Base-by-base conservation (phyloP, 257 asterid genomes). In the Avicennia marina region DNA sequence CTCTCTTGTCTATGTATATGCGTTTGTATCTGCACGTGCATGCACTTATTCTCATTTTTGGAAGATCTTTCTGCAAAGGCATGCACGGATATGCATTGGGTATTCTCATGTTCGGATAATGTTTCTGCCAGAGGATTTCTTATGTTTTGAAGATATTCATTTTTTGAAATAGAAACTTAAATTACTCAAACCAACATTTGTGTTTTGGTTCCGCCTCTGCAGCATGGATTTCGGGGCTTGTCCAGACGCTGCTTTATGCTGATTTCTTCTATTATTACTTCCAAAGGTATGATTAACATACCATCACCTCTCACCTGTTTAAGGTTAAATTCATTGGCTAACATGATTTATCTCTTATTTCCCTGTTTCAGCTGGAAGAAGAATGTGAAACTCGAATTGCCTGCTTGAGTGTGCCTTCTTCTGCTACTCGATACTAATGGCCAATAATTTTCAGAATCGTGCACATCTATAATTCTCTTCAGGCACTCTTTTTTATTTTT, bases 251-350 rank as follows among this genome's bases (percentile, higher is more conserved):
- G 43, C 87, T 87, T 29, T 87, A 84, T 36, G 94, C 89, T 15
- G 96, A 87, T 80, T 87, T 87, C 87, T 87, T 87, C 73, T 87
- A 84, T 51, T 87, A 87, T 60, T 87, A 87, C 87, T 81, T 84
- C 84, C 91, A 80, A 76, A 87, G 96, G 94, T 84, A 65, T 18
- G 20, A 11, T 8, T 39, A 11, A 48, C 22, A 43, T 22, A n/a
- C 20, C 6, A 24, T 5, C 24, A 39, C 32, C 9, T 4, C 41
- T 36, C 12, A 8, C 2, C 41, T 36, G 27, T 52, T 15, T 18
- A 17, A 46, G 38, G 39, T 38, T 46, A 3, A n/a, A 3, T 34
- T 20, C 21, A 31, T n/a, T 6, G n/a, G 12, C 31, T 31, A 19
- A 62, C 42, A 15, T 11, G n/a, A 26, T 17, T 20, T 31, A 12